phyloP scores from a whole-genome alignment of 768 basidiomycete genomes.

The Boletus fagicola region DNA sequence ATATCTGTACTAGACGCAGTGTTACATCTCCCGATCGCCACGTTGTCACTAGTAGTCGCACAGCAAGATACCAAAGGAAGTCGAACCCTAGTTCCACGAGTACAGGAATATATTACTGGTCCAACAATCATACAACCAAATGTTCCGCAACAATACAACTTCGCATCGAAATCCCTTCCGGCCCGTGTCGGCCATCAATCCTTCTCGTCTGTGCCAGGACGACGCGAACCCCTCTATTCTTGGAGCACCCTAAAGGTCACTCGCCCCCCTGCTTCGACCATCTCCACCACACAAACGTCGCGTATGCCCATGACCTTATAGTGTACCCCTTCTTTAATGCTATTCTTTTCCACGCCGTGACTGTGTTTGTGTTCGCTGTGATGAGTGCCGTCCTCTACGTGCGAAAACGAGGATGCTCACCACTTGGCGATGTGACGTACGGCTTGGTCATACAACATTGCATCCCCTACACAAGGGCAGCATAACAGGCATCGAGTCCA shows the following conservation, averaged over 20 bases:
- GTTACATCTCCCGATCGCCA: neutral
- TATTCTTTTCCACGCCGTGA: neutral
- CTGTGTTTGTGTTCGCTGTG: slow-evolving; percentile 5
- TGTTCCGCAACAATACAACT: neutral
- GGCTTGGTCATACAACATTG: neutral
- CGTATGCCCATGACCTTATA: neutral
- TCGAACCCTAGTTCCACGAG: slow-evolving; percentile 3
- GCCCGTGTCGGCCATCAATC: neutral
- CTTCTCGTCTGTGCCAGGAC: neutral
- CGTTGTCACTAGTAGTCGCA: slow-evolving; percentile 1
- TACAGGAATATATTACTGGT: neutral
- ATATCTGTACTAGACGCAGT: neutral
- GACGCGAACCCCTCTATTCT: slow-evolving; percentile 1
- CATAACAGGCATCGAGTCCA: slow-evolving; percentile 13
- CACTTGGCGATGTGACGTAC: neutral
- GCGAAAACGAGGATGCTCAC: neutral
- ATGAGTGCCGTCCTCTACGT: neutral
- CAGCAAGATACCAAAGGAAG: slow-evolving; percentile 13
- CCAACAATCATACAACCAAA: neutral
- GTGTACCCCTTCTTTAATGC: slow-evolving; percentile 1
- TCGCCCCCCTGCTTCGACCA: neutral
- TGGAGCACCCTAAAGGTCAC: slow-evolving; percentile 7
- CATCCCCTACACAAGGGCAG: slow-evolving; percentile 5
- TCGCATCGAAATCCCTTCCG: neutral
- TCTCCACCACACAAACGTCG: slow-evolving; percentile 3